Conservation (phyloP, 495 filamentous ascomycete genomes). For the Filosporella fistucella region DNA sequence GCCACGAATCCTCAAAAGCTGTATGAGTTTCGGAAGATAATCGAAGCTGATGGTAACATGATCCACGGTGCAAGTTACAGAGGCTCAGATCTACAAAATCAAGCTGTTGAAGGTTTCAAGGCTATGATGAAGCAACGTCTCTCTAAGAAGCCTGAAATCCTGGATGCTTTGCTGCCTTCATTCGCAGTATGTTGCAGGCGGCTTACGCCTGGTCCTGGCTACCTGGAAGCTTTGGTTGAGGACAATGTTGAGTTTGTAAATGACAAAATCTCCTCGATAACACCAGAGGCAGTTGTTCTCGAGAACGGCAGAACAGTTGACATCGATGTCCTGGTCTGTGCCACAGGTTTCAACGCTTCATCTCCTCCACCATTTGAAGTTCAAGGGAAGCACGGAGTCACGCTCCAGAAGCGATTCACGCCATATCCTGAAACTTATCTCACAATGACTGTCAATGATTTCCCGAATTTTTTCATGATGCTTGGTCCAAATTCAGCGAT, state of each 20-base stretch:
- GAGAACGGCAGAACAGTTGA: conserved; percentile 43
- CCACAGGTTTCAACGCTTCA: conserved; percentile 60
- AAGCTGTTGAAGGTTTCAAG: conserved; percentile 33
- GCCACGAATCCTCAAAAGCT: conserved; percentile 38
- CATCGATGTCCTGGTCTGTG: conserved; percentile 61
- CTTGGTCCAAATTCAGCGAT: conserved; percentile 52
- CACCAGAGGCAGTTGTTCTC: conserved; percentile 49
- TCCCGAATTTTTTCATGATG: conserved; percentile 62
- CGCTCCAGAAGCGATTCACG: conserved; percentile 47
- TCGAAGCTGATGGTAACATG: conserved; percentile 46
- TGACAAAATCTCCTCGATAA: conserved; percentile 53
- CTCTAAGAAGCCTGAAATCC: conserved; percentile 21
- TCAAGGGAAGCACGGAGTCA: conserved; percentile 43
- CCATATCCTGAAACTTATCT: conserved; percentile 63
- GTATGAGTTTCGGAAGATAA: conserved; percentile 37
- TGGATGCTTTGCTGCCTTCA: conserved; percentile 37
- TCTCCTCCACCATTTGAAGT: conserved; percentile 58
- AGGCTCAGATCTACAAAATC: conserved; percentile 48
- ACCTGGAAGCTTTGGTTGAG: conserved; percentile 64
- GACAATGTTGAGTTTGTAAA: conserved; percentile 59
- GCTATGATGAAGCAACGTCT: conserved; percentile 18
- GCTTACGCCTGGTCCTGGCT: conserved; percentile 66
- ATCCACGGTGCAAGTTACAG: conserved; percentile 46
- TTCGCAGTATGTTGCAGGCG: conserved; percentile 66
- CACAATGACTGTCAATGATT: conserved; percentile 53